phyloP scores from a whole-genome alignment of 345 rosid species.

The Eucalyptus cloeziana region DNA sequence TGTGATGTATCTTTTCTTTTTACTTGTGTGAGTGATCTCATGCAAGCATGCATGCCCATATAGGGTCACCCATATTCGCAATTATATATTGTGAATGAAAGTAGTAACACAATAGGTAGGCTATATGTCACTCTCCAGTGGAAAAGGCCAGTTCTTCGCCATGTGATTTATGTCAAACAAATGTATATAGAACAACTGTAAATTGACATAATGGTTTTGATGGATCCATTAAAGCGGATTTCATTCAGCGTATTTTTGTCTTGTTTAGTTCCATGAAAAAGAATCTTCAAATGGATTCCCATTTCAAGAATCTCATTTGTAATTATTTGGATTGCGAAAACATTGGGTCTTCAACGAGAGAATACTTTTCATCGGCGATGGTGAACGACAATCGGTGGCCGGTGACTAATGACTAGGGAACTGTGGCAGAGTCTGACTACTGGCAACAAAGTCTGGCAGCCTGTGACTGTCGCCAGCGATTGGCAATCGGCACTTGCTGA shows the following conservation, averaged over 20 bases:
- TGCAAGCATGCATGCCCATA: neutral
- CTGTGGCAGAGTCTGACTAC: neutral
- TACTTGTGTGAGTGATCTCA: neutral
- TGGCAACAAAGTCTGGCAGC: neutral
- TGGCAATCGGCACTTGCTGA: neutral
- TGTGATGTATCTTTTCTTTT: neutral
- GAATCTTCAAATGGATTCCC: neutral
- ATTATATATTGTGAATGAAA: neutral
- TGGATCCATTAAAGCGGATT: neutral
- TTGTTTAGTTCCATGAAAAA: neutral
- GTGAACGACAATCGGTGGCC: neutral
- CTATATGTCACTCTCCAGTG: neutral
- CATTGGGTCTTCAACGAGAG: neutral
- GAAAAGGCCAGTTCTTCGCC: neutral
- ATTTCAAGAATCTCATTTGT: neutral
- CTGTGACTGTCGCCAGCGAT: neutral
- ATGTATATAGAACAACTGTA: neutral
- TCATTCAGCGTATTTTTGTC: neutral
- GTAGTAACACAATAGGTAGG: neutral
- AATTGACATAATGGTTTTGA: neutral
- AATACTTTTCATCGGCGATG: neutral
- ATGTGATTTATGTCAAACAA: neutral
- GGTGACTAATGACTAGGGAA: neutral
- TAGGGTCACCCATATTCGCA: neutral
- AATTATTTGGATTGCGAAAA: neutral